phyloP scores from a whole-genome alignment of 441 rosid species.

The Populus hybrid region DNA sequence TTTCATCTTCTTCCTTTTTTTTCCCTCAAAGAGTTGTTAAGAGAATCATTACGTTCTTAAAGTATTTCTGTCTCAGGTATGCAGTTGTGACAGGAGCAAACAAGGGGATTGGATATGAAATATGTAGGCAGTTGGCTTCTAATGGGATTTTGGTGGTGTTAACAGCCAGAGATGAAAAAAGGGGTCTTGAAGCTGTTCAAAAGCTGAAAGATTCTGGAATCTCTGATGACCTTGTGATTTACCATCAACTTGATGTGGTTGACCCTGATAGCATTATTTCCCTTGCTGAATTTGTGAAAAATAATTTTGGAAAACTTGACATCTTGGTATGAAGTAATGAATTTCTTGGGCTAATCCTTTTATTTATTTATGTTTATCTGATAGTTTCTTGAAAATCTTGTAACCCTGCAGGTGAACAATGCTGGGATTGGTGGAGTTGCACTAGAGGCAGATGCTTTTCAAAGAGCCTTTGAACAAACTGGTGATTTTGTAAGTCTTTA shows the following conservation, averaged over 20 bases:
- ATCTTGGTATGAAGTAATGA: conserved; percentile 30
- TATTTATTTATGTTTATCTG: neutral
- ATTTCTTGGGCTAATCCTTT: neutral
- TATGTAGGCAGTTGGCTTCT: conserved; percentile 37
- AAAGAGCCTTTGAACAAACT: conserved; percentile 7
- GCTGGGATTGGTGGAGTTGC: no score
- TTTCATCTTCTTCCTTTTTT: neutral
- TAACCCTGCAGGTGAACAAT: neutral
- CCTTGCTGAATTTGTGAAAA: conserved; percentile 35
- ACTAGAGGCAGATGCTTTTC: conserved; percentile 2
- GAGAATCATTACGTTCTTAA: neutral
- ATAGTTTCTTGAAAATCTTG: neutral
- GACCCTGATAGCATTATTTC: conserved; percentile 32
- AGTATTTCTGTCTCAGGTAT: conserved; percentile 19
- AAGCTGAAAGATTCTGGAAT: conserved; percentile 29
- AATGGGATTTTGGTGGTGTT: conserved; percentile 39
- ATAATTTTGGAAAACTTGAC: conserved; percentile 42
- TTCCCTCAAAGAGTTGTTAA: no score
- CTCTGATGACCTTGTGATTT: conserved; percentile 24
- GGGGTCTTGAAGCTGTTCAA: conserved; percentile 42
- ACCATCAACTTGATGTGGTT: conserved; percentile 47
- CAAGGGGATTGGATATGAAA: conserved; percentile 38
- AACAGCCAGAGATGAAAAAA: conserved; percentile 48
- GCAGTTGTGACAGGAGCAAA: conserved; percentile 31
- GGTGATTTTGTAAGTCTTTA: conserved; percentile 23